A percentile compares a stretch with the other conserved stretches of the same genome.
phyloP scores from a whole-genome alignment of 306 rosid genomes.

The Quercus berberidifolia region DNA sequence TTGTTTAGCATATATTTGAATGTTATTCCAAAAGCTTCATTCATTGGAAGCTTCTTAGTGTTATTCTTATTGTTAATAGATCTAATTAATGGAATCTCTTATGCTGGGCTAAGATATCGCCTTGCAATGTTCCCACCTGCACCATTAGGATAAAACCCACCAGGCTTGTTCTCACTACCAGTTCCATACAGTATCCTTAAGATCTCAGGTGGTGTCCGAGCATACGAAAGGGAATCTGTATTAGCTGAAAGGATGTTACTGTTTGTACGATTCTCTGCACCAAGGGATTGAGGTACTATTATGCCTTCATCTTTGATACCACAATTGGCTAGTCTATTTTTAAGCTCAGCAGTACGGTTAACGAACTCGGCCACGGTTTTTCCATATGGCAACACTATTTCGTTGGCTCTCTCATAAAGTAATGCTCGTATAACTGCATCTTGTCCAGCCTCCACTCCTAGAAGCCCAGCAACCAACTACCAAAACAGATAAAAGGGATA shows the following conservation, averaged over 20 bases:
- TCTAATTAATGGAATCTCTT: background rate
- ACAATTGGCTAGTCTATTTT: constrained; percentile 11
- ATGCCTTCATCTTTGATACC: constrained; percentile 35
- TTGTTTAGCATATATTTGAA: too few relatives aligned
- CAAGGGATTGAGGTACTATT: constrained; percentile 5
- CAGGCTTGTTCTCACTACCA: constrained; percentile 12
- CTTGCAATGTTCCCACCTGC: constrained; percentile 21
- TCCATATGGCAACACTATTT: constrained; percentile 15
- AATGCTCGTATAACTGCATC: constrained; percentile 21
- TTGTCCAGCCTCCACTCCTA: constrained; percentile 27
- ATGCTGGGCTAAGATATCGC: background rate
- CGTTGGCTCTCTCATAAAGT: constrained; percentile 1
- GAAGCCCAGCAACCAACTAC: constrained; percentile 22
- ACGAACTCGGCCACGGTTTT: constrained; percentile 25
- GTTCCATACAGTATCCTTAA: constrained; percentile 13
- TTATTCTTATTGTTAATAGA: too few relatives aligned
- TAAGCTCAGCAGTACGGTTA: background rate
- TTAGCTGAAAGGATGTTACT: constrained; percentile 24
- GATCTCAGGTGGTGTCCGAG: constrained; percentile 16
- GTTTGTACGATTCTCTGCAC: constrained; percentile 19
- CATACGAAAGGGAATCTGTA: constrained; percentile 16
- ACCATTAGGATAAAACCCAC: constrained; percentile 28
- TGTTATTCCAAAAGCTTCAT: too few relatives aligned
- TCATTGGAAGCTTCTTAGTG: too few relatives aligned
- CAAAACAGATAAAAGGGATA: too few relatives aligned